Evolutionary conservation across 2,329 filamentous ascomycete species (phyloP).

Genomic region (Domatiomyces globalis): DNA sequence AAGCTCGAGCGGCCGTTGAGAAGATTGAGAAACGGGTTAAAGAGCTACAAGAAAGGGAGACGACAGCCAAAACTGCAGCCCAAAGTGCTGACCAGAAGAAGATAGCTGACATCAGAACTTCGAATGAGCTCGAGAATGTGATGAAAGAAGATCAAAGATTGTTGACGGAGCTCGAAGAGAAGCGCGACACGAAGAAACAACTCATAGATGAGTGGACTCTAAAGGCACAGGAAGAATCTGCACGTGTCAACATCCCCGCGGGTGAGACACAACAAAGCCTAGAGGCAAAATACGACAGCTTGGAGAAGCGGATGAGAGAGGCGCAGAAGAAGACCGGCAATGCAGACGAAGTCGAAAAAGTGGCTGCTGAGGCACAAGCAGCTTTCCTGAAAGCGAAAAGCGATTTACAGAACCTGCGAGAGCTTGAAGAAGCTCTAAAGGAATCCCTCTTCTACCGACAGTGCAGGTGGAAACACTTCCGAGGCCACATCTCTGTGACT

Average conservation of each 20-base stretch:
- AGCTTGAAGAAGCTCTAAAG: constrained; percentile 35
- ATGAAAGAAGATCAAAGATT: background rate
- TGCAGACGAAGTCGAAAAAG: constrained; percentile 49
- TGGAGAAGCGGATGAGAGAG: constrained; percentile 46
- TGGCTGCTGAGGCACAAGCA: constrained; percentile 25
- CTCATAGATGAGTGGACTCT: background rate
- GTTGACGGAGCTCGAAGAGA: background rate
- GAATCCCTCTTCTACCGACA: constrained; percentile 54
- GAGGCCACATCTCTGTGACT: constrained; percentile 55
- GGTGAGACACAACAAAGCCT: constrained; percentile 47
- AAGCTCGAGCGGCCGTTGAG: constrained; percentile 26
- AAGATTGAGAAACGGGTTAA: constrained; percentile 23
- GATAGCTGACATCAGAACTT: background rate
- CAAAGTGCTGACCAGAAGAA: constrained; percentile 8
- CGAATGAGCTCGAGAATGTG: constrained; percentile 7
- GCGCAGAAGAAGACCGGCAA: constrained; percentile 45
- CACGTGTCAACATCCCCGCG: constrained; percentile 48
- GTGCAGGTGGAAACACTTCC: constrained; percentile 65
- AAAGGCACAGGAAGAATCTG: constrained; percentile 28
- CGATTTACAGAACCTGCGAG: constrained; percentile 26
- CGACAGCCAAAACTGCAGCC: constrained; percentile 2
- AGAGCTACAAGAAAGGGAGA: constrained; percentile 25
- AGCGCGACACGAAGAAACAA: background rate
- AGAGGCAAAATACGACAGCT: constrained; percentile 34
- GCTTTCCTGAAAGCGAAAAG: constrained; percentile 25